phyloP scores from a whole-genome alignment of 805 yeast species.

The Candida khao-thaluensis region DNA sequence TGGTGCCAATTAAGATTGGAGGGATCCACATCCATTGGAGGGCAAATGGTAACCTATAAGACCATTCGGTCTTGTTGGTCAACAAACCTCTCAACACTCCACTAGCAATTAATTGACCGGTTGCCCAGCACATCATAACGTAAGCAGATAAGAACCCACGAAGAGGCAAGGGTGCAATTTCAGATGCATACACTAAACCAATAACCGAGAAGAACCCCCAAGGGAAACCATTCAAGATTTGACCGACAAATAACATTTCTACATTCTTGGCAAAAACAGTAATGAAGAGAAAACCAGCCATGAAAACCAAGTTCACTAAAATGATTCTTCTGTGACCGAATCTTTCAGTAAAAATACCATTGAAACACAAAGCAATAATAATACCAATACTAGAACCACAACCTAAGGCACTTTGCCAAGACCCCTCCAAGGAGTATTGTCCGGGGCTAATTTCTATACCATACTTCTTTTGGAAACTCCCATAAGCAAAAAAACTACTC shows the following conservation, averaged over 20 bases:
- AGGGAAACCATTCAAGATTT: slow-evolving; percentile 44
- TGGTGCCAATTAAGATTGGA: slow-evolving; percentile 42
- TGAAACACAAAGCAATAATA: slow-evolving; percentile 45
- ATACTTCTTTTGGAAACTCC: slow-evolving; percentile 31
- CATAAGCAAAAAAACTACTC: slow-evolving; percentile 33
- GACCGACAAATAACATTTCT: slow-evolving; percentile 40
- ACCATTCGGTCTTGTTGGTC: slow-evolving; percentile 23
- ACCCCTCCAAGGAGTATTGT: slow-evolving; percentile 7
- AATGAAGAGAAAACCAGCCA: slow-evolving; percentile 42
- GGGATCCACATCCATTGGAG: slow-evolving; percentile 61
- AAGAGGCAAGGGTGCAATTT: slow-evolving; percentile 51
- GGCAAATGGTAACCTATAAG: slow-evolving; percentile 56
- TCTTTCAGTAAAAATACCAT: slow-evolving; percentile 44
- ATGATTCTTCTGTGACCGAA: slow-evolving; percentile 45
- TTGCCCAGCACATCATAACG: slow-evolving; percentile 51
- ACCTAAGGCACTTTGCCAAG: slow-evolving; percentile 33
- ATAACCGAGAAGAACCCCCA: slow-evolving; percentile 57
- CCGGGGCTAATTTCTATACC: slow-evolving; percentile 26
- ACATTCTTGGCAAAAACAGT: slow-evolving; percentile 45
- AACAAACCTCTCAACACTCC: slow-evolving; percentile 47
- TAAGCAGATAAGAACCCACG: slow-evolving; percentile 50
- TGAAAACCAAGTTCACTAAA: slow-evolving; percentile 26
- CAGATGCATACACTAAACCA: slow-evolving; percentile 55
- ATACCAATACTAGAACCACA: slow-evolving; percentile 38
- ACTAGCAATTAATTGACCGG: slow-evolving; percentile 55